Evolutionary conservation across 2,329 filamentous ascomycete species (phyloP).

Genomic region (Aspergillus arachidicola): DNA sequence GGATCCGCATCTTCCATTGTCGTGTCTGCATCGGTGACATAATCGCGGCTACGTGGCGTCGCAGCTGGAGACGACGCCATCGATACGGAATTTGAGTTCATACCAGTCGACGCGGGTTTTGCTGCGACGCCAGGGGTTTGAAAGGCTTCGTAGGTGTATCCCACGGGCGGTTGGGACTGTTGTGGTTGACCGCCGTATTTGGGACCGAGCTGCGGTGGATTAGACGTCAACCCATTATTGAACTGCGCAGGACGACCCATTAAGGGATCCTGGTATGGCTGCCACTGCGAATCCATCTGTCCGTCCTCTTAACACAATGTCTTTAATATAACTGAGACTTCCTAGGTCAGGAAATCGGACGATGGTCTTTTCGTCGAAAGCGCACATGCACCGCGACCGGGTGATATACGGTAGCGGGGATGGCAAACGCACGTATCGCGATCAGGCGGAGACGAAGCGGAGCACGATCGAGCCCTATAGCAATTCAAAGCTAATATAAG

Average conservation of each 20-base stretch:
- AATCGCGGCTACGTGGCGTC: conserved; percentile 65
- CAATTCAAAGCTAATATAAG: conserved; percentile 21
- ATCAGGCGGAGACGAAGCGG: conserved; percentile 24
- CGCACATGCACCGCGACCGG: conserved; percentile 35
- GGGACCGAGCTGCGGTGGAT: conserved; percentile 54
- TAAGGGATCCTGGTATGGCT: conserved; percentile 65
- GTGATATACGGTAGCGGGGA: conserved; percentile 30
- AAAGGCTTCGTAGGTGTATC: conserved; percentile 71
- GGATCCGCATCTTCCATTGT: conserved; percentile 89
- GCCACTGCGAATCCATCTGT: conserved; percentile 65
- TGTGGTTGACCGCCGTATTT: conserved; percentile 50
- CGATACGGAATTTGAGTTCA: conserved; percentile 53
- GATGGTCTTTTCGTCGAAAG: conserved; percentile 28
- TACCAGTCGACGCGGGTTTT: conserved; percentile 37
- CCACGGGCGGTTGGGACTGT: conserved; percentile 55
- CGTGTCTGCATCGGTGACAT: conserved; percentile 69
- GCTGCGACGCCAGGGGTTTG: conserved; percentile 47
- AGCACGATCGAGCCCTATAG: conserved; percentile 15
- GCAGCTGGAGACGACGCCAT: conserved; percentile 62
- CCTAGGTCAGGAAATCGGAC: conserved; percentile 14
- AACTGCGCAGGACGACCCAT: conserved; percentile 66
- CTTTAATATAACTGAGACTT: conserved; percentile 8
- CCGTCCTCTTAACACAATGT: conserved; percentile 18
- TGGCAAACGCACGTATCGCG: conserved; percentile 33
- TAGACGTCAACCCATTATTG: conserved; percentile 55